A percentile compares a stretch with the other conserved stretches of the same genome.
Conservation (phyloP, 768 basidiomycete genomes). For the Tulasnella sp. region DNA sequence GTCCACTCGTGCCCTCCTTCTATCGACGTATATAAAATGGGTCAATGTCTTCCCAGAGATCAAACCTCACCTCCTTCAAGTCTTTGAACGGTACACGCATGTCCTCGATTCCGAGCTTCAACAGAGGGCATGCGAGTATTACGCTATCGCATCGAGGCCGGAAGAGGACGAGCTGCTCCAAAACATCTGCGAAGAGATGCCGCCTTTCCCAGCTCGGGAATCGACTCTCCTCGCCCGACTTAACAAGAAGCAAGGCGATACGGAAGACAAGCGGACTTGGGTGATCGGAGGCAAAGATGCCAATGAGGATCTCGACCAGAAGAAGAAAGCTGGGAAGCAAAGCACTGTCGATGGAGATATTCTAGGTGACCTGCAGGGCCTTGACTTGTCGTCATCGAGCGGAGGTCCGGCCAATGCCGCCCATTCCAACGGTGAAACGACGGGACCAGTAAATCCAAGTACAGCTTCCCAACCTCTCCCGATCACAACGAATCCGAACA, state of each 20-base stretch:
- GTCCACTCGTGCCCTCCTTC: slow-evolving; percentile 77
- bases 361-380: slow-evolving; percentile 67
- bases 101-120: slow-evolving; percentile 95
- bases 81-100: slow-evolving; percentile 96
- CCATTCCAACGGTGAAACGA: neutral
- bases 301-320: slow-evolving; percentile 62
- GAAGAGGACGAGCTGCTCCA: slow-evolving; percentile 90
- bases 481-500: slow-evolving; percentile 32
- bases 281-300: slow-evolving; percentile 89
- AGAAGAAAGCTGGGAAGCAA: slow-evolving; percentile 23
- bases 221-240: slow-evolving; percentile 80
- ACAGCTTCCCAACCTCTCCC: neutral
- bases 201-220: slow-evolving; percentile 91
- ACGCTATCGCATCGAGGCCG: slow-evolving; percentile 67
- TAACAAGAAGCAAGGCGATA: slow-evolving; percentile 80
- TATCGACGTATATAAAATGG: slow-evolving; percentile 99
- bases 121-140: slow-evolving; percentile 97
- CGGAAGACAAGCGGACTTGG: slow-evolving; percentile 95
- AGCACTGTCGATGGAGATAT: slow-evolving; percentile 31
- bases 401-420: slow-evolving; percentile 3
- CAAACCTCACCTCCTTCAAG: slow-evolving; percentile 82
- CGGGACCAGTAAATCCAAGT: neutral
- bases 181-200: slow-evolving; percentile 97
- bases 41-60: slow-evolving; percentile 99
- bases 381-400: slow-evolving; percentile 44